phyloP scores from a whole-genome alignment of 805 yeast genomes.

The Ogataea siamensis region DNA sequence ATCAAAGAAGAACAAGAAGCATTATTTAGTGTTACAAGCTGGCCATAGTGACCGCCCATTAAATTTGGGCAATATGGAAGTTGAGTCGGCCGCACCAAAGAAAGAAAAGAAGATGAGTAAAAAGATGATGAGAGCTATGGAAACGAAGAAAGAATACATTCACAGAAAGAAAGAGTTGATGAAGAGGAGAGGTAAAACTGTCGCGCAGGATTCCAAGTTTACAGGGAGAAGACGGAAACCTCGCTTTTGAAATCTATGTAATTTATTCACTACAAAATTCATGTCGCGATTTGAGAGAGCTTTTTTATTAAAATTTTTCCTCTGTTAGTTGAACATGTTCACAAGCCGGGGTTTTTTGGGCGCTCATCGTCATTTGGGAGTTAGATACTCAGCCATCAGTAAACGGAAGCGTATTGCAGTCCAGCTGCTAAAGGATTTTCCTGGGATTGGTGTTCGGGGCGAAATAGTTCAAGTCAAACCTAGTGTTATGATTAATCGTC shows the following conservation, averaged over 20 bases:
- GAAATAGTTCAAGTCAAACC: constrained; percentile 75
- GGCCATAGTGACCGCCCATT: constrained; percentile 73
- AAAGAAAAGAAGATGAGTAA: constrained; percentile 41
- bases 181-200: constrained; percentile 86
- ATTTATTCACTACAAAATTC: constrained; percentile 4
- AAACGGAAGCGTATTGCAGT: constrained; percentile 62
- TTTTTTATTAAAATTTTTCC: constrained; percentile 3
- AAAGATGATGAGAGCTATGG: constrained; percentile 54
- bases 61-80: constrained; percentile 74
- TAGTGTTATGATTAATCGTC: constrained; percentile 75
- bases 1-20: constrained; percentile 85
- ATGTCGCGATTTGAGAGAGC: constrained; percentile 6
- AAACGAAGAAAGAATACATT: constrained; percentile 77
- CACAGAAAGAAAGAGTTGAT: constrained; percentile 88
- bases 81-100: constrained; percentile 57
- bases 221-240: constrained; percentile 83
- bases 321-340: constrained; percentile 1
- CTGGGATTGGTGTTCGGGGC: constrained; percentile 64
- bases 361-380: constrained; percentile 24
- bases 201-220: constrained; percentile 86
- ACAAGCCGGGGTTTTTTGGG: constrained; percentile 4
- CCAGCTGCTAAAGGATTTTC: constrained; percentile 70
- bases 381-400: constrained; percentile 45
- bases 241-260: constrained; percentile 43
- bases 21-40: constrained; percentile 85